A percentile compares a stretch with the other conserved stretches of the same genome.
Conservation (phyloP, 106 monocot species). For the Platanthera guangdongensis region DNA sequence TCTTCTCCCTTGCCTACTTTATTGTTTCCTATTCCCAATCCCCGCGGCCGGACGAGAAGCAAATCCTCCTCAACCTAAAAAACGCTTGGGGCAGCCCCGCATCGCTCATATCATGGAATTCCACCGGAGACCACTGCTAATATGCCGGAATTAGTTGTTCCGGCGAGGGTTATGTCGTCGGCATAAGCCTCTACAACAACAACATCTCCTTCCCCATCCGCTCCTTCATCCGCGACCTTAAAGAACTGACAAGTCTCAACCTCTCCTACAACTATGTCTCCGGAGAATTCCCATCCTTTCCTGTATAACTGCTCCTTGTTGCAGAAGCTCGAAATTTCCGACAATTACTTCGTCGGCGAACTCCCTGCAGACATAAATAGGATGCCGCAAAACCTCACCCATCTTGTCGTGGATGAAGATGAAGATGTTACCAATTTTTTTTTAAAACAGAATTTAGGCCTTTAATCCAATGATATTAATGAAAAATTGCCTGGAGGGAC, state of each 20-base stretch:
- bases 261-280: constrained; percentile 45
- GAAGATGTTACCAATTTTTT: too few species aligned
- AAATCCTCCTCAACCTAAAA: constrained; percentile 46
- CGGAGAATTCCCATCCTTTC: constrained; percentile 32
- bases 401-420: too few species aligned
- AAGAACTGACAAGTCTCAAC: constrained; percentile 32
- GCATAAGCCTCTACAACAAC: constrained; percentile 10
- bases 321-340: constrained; percentile 43
- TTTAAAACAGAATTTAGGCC: too few species aligned
- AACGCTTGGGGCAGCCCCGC: constrained; percentile 19
- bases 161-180: constrained; percentile 18
- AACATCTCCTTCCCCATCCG: constrained; percentile 21
- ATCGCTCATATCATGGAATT: constrained; percentile 26
- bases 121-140: constrained; percentile 29
- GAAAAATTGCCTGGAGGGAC: too few species aligned
- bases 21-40: constrained; percentile 5
- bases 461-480: too few species aligned
- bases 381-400: constrained; percentile 11
- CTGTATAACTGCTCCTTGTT: constrained; percentile 44
- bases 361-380: constrained; percentile 30
- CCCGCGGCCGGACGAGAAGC: constrained; percentile 12
- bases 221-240: constrained; percentile 37
- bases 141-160: constrained; percentile 37
- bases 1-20: neutral
- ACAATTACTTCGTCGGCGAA: constrained; percentile 40